These are phyloP conservation scores for Eucalyptus brandiana DNA, from an alignment of 345 rosid genomes.

Conservation along the genomic window DNA sequence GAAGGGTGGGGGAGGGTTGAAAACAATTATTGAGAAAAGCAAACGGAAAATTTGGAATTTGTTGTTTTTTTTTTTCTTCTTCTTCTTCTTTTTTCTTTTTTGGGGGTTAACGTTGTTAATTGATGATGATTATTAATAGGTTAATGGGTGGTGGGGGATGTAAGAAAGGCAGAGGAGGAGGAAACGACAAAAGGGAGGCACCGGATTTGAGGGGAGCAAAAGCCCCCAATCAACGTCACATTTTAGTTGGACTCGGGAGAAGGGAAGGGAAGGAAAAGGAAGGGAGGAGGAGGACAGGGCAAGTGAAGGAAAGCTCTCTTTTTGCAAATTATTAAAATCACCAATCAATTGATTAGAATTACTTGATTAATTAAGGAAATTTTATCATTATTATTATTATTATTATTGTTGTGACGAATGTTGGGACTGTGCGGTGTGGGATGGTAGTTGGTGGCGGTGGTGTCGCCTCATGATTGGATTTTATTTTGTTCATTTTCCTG, in stretches of 20 bases:
- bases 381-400: no score
- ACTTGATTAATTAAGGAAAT: no score
- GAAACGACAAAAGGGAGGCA: neutral
- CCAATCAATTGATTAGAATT: no score
- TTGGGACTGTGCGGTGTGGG: neutral
- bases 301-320: neutral
- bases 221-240: neutral
- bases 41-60: neutral
- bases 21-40: neutral
- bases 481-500: neutral
- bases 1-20: neutral
- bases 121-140: no score
- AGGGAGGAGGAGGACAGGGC: neutral
- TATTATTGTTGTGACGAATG: neutral
- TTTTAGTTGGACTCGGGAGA: neutral
- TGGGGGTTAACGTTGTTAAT: neutral
- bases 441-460: neutral
- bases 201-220: neutral
- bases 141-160: neutral
- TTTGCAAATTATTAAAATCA: neutral
- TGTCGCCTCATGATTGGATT: neutral
- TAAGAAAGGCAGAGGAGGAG: neutral
- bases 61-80: neutral
- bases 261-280: no score
- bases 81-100: neutral